phyloP scores from a whole-genome alignment of 1,139 yeast species.

The Pichia sp. region DNA sequence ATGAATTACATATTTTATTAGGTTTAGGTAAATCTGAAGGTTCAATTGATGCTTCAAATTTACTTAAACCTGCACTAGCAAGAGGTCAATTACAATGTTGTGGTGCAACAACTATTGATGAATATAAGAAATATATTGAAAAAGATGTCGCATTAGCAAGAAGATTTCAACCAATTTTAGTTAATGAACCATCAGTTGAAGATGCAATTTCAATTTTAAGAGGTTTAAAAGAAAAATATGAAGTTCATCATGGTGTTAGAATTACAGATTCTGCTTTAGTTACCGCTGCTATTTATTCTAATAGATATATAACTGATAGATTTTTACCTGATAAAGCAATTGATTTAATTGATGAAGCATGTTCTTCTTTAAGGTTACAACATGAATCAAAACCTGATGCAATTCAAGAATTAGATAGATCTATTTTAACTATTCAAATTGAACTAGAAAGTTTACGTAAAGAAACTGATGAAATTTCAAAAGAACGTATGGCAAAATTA shows the following conservation, averaged over 20 bases:
- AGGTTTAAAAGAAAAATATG: constrained; percentile 90
- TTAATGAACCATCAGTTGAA: constrained; percentile 86
- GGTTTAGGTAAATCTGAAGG: constrained; percentile 97
- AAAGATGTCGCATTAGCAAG: constrained; percentile 98
- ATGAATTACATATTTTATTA: constrained; percentile 83
- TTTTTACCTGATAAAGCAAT: constrained; percentile 94
- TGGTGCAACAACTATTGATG: constrained; percentile 95
- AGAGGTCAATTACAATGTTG: constrained; percentile 90
- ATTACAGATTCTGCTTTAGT: constrained; percentile 90
- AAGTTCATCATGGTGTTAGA: constrained; percentile 98
- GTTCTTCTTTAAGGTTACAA: constrained; percentile 87
- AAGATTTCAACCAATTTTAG: constrained; percentile 83
- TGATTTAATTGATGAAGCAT: constrained; percentile 94
- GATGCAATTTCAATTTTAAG: constrained; percentile 89
- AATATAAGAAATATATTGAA: constrained; percentile 85
- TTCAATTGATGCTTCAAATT: constrained; percentile 89
- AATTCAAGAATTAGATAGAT: constrained; percentile 80
- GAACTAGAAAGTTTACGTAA: constrained; percentile 89
- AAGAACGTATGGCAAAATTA: constrained; percentile 61
- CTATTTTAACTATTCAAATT: constrained; percentile 88
- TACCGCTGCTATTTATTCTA: constrained; percentile 86
- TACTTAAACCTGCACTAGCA: constrained; percentile 89
- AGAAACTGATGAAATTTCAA: constrained; percentile 80
- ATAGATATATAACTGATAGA: constrained; percentile 86
- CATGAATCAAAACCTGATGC: constrained; percentile 97